Conservation (phyloP, 148 eudicot genomes). For the Vaccinium myrtillus region DNA sequence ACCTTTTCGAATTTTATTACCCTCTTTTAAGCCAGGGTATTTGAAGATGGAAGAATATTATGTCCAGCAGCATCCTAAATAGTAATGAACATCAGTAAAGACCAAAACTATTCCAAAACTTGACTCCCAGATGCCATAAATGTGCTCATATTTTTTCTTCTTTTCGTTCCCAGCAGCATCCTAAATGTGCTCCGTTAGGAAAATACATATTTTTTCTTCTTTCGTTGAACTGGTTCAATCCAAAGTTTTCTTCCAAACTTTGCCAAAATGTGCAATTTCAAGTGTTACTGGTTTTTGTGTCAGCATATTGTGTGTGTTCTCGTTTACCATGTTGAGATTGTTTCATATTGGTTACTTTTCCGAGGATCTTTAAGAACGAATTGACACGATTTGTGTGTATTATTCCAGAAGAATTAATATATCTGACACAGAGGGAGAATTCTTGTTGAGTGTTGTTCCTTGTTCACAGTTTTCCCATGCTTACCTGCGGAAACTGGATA, state of each 20-base stretch:
- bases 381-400: background rate
- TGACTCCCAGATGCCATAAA: background rate
- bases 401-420: background rate
- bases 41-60: background rate
- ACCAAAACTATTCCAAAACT: background rate
- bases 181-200: too few species aligned
- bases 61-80: constrained; percentile 8
- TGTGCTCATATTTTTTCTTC: background rate
- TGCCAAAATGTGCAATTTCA: background rate
- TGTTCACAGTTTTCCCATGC: background rate
- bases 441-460: background rate
- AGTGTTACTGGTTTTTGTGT: background rate
- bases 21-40: background rate
- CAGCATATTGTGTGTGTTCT: background rate
- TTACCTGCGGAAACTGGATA: background rate
- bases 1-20: background rate
- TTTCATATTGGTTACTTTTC: background rate
- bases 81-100: background rate
- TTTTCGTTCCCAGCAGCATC: background rate
- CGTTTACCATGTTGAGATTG: background rate
- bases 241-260: background rate
- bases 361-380: background rate
- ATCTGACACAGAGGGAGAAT: background rate
- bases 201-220: too few species aligned
- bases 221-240: background rate